Evolutionary conservation across 1,284 basidiomycete genomes (phyloP), one percentile per base, ranked within the genome.

Genomic region (Wolfiporia cocos): DNA sequence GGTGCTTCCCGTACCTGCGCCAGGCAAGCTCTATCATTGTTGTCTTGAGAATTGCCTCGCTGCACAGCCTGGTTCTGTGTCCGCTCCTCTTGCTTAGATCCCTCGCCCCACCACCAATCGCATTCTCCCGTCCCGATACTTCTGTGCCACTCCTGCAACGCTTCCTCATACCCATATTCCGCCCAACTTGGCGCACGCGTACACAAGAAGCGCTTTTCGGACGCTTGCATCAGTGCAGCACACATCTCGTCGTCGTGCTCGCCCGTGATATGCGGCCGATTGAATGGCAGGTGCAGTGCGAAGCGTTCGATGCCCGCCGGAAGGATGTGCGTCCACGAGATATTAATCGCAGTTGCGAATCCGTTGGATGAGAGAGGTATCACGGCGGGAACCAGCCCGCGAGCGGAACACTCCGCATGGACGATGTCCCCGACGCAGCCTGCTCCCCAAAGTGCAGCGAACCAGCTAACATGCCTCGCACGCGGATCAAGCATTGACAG

Each of bases 251-350:
- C 51, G 19, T 53, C 51, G 24, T 53, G 55, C 15, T 54, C 48
- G 35, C 56, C 59, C 47, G 57, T 58, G 46, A 57, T 59, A 39
- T 55, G 59, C 20, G 58, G 56, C 38, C 58, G 57, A 32, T 51
- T 50, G 40, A 55, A 54, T 30, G 58, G 54, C 3, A 57, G 57
- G 32, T 60, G 58, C 6, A 61, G 33, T 23, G 50, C 47, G 32
- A 61, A 50, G 12, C 48, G 45, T 11, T 45, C 34, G 5, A 61
- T 43, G 10, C 32, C 17, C 2, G 40, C 43, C 5, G 58, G 58
- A 4, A 61, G 39, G 20, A 56, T 41, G 11, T 44, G 47, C 1
- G 46, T 42, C 59, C 59, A 61, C 2, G 54, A 51, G 14, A 60
- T 52, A 15, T 32, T 21, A n/a, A 19, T 26, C 12, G 48, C 48